These are phyloP conservation scores for Entophlyctis luteolus DNA, from an alignment of 192 early-diverging fungal species.

Conservation along the genomic window DNA sequence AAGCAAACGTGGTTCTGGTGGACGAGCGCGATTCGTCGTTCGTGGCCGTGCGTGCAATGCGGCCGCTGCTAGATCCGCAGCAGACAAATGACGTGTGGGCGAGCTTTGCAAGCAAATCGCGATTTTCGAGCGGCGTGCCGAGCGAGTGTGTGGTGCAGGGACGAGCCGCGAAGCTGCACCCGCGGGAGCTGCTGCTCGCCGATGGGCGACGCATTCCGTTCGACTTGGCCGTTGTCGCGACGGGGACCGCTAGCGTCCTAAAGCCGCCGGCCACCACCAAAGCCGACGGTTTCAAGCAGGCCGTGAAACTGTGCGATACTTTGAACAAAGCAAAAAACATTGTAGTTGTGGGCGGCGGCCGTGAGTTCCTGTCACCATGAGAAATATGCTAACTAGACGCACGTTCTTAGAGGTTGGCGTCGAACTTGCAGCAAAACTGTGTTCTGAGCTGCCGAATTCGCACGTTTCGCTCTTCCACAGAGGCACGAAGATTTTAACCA, in stretches of 20 bases:
- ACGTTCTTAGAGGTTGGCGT: conserved; percentile 58
- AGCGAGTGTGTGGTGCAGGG: conserved; percentile 60
- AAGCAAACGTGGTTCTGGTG: conserved; percentile 4
- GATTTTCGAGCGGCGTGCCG: too few relatives aligned
- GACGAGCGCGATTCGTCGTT: background rate
- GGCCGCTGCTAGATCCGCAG: conserved; percentile 17
- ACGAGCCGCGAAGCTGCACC: conserved; percentile 28
- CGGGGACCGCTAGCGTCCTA: conserved; percentile 53
- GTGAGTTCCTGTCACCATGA: background rate
- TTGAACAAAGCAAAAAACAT: conserved; percentile 46
- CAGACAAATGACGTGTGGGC: conserved; percentile 25
- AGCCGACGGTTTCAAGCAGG: conserved; percentile 26
- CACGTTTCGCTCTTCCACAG: conserved; percentile 65
- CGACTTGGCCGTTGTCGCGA: conserved; percentile 64
- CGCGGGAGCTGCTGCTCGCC: conserved; percentile 39
- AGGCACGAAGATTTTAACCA: conserved; percentile 26
- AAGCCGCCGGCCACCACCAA: conserved; percentile 24
- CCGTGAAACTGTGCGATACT: conserved; percentile 26
- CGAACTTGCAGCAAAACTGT: conserved; percentile 73
- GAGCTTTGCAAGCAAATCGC: conserved; percentile 25
- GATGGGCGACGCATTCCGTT: conserved; percentile 48
- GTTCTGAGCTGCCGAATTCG: conserved; percentile 53
- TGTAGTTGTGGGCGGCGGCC: conserved; percentile 65
- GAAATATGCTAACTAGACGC: background rate
- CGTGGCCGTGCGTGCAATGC: background rate